A percentile compares a stretch with the other conserved stretches of the same genome.
Conservation (phyloP, 2,329 filamentous ascomycete species). For the Verticillium longisporum region DNA sequence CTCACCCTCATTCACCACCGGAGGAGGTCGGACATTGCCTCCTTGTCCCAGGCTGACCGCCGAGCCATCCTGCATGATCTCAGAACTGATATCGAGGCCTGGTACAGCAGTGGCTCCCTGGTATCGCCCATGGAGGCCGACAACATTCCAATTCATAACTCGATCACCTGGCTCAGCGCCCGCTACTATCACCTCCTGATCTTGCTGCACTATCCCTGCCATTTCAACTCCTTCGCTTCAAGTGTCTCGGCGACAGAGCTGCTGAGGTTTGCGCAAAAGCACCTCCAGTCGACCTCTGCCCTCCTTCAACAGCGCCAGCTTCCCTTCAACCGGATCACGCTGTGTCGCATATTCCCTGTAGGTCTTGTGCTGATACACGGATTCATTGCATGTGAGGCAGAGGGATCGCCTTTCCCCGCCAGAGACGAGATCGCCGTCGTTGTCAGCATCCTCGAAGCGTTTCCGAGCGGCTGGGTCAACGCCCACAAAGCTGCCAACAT, state of each 20-base stretch:
- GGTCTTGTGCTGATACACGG: conserved; percentile 28
- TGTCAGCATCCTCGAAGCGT: conserved; percentile 28
- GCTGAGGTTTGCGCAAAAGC: conserved; percentile 30
- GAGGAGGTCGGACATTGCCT: conserved; percentile 19
- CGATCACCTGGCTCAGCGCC: conserved; percentile 34
- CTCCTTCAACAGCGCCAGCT: conserved; percentile 34
- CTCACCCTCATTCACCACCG: conserved; percentile 27
- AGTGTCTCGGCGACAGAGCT: conserved; percentile 24
- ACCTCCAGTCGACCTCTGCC: conserved; percentile 32
- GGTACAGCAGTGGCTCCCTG: conserved; percentile 38
- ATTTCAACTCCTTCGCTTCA: conserved; percentile 27
- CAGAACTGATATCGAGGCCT: conserved; percentile 36
- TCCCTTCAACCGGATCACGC: conserved; percentile 33
- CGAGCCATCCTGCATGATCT: conserved; percentile 24
- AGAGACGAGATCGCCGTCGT: conserved; percentile 27
- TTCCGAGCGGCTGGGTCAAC: conserved; percentile 25
- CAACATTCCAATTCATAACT: conserved; percentile 36
- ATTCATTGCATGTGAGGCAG: conserved; percentile 23
- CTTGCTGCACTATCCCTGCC: conserved; percentile 33
- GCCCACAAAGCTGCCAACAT: conserved; percentile 27
- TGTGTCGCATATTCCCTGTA: conserved; percentile 31
- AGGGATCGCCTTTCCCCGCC: conserved; percentile 17
- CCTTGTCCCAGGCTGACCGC: conserved; percentile 22
- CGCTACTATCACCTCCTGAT: conserved; percentile 37
- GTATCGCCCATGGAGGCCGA: conserved; percentile 33